Base-by-base conservation (phyloP, 768 basidiomycete species). In the Trametes cingulata region DNA sequence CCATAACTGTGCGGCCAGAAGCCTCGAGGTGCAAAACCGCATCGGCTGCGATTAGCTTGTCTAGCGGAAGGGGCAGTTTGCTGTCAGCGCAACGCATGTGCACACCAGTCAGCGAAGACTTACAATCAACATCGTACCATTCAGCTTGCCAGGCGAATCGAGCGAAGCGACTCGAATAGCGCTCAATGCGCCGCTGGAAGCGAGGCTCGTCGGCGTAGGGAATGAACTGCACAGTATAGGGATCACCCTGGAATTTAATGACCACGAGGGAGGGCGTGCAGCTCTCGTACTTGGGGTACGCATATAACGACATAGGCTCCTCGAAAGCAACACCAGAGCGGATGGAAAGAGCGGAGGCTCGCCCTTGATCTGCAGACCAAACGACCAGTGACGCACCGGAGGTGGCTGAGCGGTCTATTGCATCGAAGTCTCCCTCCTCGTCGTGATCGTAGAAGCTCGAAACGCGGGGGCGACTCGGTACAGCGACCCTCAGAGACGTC, bases 41-140 rank as follows among this genome's bases (percentile, higher is more conserved):
- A 68, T 85, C 81, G 6, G 80, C 65, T 51, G 77, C 75, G 15
- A 86, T 78, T 19, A 82, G 69, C 62, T 83, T 82, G 63, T 69
- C 85, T 85, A 36, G 1, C 19, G 15, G 12, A 22, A 12, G n/a
- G n/a, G n/a, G 10, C 36, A 19, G n/a, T 8, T 33, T 19, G 15
- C n/a, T n/a, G 20, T n/a, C 9, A 24, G 22, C 35, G 39, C 2
- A 46, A 48, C 22, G 29, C 43, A 51, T 33, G n/a, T n/a, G n/a
- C n/a, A 36, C 14, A 19, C 10, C 13, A 8, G 8, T 12, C 19
- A 15, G 42, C 33, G 55, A 36, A 24, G 61, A 2, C 80, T 74
- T 56, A 85, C 84, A 62, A 55, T 85, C 84, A 0, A 83, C 82
- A 68, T 85, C 79, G 6, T 57, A 65, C 47, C 52, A 58, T 13